Evolutionary conservation across 2,329 filamentous ascomycete genomes (phyloP), one percentile per base, ranked within the genome.

Genomic region (Colletotrichum shisoi): DNA sequence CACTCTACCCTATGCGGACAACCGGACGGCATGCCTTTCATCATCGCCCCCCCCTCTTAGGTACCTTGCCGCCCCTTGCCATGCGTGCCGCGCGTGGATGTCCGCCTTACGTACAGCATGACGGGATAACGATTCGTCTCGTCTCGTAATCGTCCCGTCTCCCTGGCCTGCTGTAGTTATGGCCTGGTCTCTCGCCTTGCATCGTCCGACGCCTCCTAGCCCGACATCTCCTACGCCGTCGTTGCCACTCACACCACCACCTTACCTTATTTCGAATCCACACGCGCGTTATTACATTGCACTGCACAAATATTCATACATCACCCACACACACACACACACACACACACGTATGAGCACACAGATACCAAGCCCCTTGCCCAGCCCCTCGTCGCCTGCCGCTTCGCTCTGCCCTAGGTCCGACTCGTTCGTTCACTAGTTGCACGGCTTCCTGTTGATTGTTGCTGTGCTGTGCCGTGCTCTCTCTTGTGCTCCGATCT

Each of bases 81-180:
- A 37, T 42, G 37, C 37, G 42, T 9, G 19, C 31, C 45, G 27
- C 49, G 34, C 27, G 31, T 6, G 44, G 31, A 34, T 34, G 31
- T 11, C 31, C 44, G 19, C 39, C 46, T 61, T 53, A 27, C 17
- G 39, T 61, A 46, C 56, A 15, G 21, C 56, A 39, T 27, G 56
- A 46, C 46, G 21, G 48, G 45, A 40, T 27, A 27, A 45, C 49
- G 21, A 52, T 57, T 24, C 56, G 62, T 49, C 58, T 49, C 45
- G 57, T 49, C 57, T 58, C 51, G 62, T 54, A 37, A 9, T 63
- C 53, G 66, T 52, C 63, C 57, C 44, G 58, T 56, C 53, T 62
- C 42, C 31, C 63, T 62, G 65, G 54, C 49, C 54, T 44, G 65
- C 54, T 49, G 53, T 65, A 62, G 27, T 58, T 39, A 45, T 52